These are phyloP conservation scores for Candida xiaguanensis DNA, from an alignment of 805 yeast species.

Conservation along the genomic window DNA sequence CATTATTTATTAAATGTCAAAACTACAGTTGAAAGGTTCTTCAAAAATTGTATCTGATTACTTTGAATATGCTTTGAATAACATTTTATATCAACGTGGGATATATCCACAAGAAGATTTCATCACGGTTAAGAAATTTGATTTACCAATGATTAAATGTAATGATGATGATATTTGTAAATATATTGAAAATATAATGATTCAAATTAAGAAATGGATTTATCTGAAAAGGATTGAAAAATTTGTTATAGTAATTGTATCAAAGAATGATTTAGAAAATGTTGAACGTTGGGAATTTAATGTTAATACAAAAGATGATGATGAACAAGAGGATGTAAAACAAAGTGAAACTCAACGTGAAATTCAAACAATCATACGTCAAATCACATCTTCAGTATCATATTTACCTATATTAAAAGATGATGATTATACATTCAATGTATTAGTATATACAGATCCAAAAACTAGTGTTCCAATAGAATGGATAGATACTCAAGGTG, in stretches of 20 bases:
- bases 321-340: conserved; percentile 23
- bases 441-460: conserved; percentile 76
- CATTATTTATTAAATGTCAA: too few species aligned
- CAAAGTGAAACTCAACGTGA: conserved; percentile 60
- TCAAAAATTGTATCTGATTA: conserved; percentile 78
- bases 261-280: conserved; percentile 60
- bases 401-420: conserved; percentile 70
- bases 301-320: conserved; percentile 36
- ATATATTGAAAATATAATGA: conserved; percentile 64
- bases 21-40: conserved; percentile 70
- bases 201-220: conserved; percentile 70
- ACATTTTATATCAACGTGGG: conserved; percentile 83
- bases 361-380: conserved; percentile 83
- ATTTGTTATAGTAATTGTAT: conserved; percentile 68
- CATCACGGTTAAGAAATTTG: conserved; percentile 72
- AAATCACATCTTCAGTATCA: conserved; percentile 82
- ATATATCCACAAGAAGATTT: conserved; percentile 88
- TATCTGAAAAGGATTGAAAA: conserved; percentile 63
- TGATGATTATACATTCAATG: conserved; percentile 70
- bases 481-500: conserved; percentile 73
- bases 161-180: conserved; percentile 71
- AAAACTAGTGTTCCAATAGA: conserved; percentile 66
- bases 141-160: conserved; percentile 66
- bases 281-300: conserved; percentile 88
- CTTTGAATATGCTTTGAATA: conserved; percentile 76